phyloP scores from a whole-genome alignment of 1,284 basidiomycete species.

The Cystobasidium sp. region DNA sequence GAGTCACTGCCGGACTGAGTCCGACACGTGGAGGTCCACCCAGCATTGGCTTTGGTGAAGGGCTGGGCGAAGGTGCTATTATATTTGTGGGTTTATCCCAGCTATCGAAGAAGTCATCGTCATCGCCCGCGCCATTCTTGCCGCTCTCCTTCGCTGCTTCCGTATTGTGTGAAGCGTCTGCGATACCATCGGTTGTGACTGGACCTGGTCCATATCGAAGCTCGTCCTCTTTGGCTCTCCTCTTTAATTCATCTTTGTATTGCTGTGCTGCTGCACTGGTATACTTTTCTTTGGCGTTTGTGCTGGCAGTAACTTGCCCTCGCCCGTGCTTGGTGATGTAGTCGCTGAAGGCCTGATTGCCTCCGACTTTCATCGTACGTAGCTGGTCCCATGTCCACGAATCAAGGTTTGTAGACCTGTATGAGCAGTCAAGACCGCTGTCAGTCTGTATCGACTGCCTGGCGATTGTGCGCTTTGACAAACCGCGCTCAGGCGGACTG shows the following conservation, averaged over 20 bases:
- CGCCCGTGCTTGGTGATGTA: slow-evolving; percentile 91
- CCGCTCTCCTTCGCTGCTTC: slow-evolving; percentile 48
- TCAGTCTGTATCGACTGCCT: not conserved
- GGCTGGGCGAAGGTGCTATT: slow-evolving; percentile 57
- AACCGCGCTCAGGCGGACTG: not conserved
- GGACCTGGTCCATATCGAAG: slow-evolving; percentile 71
- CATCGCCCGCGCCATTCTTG: slow-evolving; percentile 62
- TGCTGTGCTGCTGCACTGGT: slow-evolving; percentile 77
- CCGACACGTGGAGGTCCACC: slow-evolving; percentile 43
- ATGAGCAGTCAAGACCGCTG: not conserved
- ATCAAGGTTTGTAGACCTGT: slow-evolving; percentile 94
- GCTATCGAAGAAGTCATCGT: slow-evolving; percentile 92
- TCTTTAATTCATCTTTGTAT: slow-evolving; percentile 90
- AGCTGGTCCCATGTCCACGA: slow-evolving; percentile 90
- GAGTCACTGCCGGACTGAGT: slow-evolving; percentile 36
- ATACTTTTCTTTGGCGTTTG: slow-evolving; percentile 69
- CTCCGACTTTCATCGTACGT: slow-evolving; percentile 94
- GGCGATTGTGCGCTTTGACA: not conserved
- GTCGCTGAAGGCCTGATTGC: slow-evolving; percentile 84
- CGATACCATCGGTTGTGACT: slow-evolving; percentile 76
- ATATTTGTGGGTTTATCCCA: slow-evolving; percentile 77
- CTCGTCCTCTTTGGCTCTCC: slow-evolving; percentile 80
- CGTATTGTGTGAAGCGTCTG: slow-evolving; percentile 59
- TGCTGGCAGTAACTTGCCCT: slow-evolving; percentile 55
- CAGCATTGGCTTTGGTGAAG: slow-evolving; percentile 58